Evolutionary conservation across 768 basidiomycete genomes (phyloP).

Genomic region (Rossbeevera mucosa): DNA sequence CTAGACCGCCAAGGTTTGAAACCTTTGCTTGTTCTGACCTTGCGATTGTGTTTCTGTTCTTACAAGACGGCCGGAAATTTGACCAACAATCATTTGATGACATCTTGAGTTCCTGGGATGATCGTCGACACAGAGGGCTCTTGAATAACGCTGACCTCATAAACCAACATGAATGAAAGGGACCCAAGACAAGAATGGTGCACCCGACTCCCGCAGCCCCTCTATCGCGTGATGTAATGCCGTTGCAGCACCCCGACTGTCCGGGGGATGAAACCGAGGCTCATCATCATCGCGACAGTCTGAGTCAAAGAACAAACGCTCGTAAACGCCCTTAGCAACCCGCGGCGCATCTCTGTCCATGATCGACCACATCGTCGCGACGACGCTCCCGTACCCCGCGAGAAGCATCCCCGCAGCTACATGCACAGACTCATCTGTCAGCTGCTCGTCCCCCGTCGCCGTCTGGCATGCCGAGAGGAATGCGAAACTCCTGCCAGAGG

Average conservation of each 20-base stretch:
- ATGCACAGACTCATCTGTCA: background rate
- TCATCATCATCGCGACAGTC: background rate
- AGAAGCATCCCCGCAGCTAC: conserved; percentile 1
- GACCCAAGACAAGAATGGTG: background rate
- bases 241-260: background rate
- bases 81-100: too few relatives aligned
- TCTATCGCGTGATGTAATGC: background rate
- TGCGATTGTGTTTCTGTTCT: too few relatives aligned
- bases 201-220: background rate
- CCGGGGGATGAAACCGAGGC: background rate
- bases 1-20: too few relatives aligned
- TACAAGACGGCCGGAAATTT: too few relatives aligned
- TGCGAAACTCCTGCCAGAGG: conserved; percentile 27
- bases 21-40: too few relatives aligned
- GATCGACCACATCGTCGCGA: conserved; percentile 2
- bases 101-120: too few relatives aligned
- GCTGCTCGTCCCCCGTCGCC: background rate
- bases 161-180: background rate
- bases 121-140: too few relatives aligned
- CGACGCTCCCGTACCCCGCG: background rate
- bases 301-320: background rate
- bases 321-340: background rate
- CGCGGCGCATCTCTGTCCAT: background rate
- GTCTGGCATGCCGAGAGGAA: conserved; percentile 2
- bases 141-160: too few relatives aligned